A percentile compares a stretch with the other conserved stretches of the same genome.
These are phyloP conservation scores for Ganoderma meredithae DNA, from an alignment of 1,284 basidiomycete genomes.

Conservation along the genomic window DNA sequence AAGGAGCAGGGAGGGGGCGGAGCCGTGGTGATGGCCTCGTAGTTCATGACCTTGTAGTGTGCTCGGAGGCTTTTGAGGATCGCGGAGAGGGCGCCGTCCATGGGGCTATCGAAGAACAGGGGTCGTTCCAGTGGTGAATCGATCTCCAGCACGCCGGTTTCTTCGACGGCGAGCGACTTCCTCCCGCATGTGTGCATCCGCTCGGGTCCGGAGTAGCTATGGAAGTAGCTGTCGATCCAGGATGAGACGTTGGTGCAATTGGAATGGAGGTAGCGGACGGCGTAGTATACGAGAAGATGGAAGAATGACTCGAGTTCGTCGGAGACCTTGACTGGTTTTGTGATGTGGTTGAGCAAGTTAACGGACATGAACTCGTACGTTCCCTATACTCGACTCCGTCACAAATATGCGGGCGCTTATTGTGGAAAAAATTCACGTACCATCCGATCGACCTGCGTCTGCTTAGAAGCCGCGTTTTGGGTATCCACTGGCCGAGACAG, in stretches of 20 bases:
- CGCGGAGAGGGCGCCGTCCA: background rate
- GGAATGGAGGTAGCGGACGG: slow-evolving; percentile 13
- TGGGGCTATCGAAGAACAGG: background rate
- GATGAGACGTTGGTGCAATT: background rate
- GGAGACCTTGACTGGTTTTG: background rate
- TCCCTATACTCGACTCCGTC: background rate
- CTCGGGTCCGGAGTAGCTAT: background rate
- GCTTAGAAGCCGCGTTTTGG: background rate
- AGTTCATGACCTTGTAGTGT: background rate
- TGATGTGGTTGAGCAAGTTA: background rate
- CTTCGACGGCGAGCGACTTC: background rate
- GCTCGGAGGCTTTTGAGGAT: background rate
- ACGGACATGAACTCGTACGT: slow-evolving; percentile 20
- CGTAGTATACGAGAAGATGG: slow-evolving; percentile 22
- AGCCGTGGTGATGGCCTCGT: background rate
- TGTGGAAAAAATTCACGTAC: background rate
- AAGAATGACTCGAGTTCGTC: slow-evolving; percentile 30
- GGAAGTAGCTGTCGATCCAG: slow-evolving; percentile 21
- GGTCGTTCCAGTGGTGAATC: background rate
- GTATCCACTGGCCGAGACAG: background rate
- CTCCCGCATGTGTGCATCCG: background rate
- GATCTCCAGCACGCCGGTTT: background rate
- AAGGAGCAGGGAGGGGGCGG: background rate
- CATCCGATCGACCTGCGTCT: background rate
- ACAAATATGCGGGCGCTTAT: too few relatives aligned